These are phyloP conservation scores for Boletus pseudo-olivaceus DNA, from an alignment of 768 basidiomycete genomes.

Conservation along the genomic window DNA sequence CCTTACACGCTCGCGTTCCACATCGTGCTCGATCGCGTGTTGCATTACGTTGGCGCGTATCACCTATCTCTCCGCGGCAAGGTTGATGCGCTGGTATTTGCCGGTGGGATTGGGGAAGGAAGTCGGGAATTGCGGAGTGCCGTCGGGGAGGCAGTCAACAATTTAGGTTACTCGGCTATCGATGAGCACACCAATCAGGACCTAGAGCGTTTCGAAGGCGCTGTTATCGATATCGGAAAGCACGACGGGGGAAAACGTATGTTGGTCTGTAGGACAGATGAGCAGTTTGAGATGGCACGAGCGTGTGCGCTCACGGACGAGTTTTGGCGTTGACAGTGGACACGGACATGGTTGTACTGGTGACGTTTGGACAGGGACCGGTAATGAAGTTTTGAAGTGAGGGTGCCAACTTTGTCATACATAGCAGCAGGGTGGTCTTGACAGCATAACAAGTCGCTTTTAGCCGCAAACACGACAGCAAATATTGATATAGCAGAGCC, in stretches of 20 bases:
- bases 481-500: no score
- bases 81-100: constrained; percentile 80
- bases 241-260: constrained; percentile 33
- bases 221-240: constrained; percentile 47
- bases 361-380: not conserved
- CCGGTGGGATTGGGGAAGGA: constrained; percentile 86
- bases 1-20: constrained; percentile 64
- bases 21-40: constrained; percentile 73
- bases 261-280: constrained; percentile 65
- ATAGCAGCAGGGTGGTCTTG: no score
- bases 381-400: not conserved
- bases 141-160: constrained; percentile 49
- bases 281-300: constrained; percentile 53
- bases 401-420: no score
- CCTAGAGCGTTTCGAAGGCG: constrained; percentile 35
- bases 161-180: constrained; percentile 58
- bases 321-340: constrained; percentile 19
- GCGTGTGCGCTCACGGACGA: constrained; percentile 29
- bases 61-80: constrained; percentile 63
- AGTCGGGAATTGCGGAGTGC: constrained; percentile 57
- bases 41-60: constrained; percentile 72
- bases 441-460: no score
- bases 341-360: no score
- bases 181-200: constrained; percentile 45
- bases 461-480: no score